phyloP scores from a whole-genome alignment of 73 alveolate genomes.

The Halteria grandinella region DNA sequence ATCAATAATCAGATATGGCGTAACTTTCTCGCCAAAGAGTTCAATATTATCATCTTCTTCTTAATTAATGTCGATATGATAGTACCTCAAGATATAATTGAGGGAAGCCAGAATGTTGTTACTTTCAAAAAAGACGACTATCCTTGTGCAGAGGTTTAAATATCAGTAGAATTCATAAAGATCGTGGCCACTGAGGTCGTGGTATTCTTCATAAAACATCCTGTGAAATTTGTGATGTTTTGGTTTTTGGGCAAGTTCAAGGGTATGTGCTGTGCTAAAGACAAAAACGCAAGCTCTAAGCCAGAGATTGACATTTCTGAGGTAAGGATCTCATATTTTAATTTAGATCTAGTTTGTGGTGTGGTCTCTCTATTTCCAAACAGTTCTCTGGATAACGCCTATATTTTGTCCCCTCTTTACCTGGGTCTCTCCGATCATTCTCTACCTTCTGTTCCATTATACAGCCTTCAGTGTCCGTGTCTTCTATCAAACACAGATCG shows the following conservation, averaged over 20 bases:
- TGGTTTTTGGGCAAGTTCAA: not conserved
- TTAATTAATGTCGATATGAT: not conserved
- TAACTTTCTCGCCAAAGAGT: not conserved
- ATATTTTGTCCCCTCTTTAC: not conserved
- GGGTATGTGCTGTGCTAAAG: not conserved
- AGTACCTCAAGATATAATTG: not conserved
- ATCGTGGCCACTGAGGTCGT: constrained; percentile 7
- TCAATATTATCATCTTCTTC: constrained; percentile 18
- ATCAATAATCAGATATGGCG: not conserved
- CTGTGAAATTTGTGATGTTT: not conserved
- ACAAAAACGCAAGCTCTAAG: not conserved
- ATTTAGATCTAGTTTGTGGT: not conserved
- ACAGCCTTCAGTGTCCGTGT: not conserved
- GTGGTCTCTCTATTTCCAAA: not conserved
- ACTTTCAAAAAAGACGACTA: not conserved
- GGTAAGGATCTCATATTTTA: not conserved
- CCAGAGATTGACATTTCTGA: constrained; percentile 11
- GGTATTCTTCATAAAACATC: not conserved
- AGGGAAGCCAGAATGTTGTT: not conserved
- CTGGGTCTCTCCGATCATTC: constrained; percentile 7
- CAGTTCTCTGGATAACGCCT: constrained; percentile 6
- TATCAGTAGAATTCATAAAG: not conserved
- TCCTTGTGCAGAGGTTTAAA: constrained; percentile 5
- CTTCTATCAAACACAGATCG: not conserved
- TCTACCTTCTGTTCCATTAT: not conserved